Base-by-base conservation (phyloP, 2,329 filamentous ascomycete species). In the Hypoxylon sp. region DNA sequence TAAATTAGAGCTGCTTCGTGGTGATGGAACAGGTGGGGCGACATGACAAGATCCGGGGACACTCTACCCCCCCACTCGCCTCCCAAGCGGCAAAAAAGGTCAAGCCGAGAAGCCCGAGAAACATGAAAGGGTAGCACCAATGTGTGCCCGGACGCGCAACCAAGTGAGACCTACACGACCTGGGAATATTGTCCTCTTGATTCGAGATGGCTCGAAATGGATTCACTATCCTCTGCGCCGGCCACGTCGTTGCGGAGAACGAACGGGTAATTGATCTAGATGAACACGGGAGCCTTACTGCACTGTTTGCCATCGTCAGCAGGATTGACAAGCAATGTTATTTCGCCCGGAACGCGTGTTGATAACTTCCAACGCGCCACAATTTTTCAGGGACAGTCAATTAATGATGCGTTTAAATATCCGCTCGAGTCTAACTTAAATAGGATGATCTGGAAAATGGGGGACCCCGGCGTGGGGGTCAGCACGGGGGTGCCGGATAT, bases 301-400 rank as follows among this genome's bases (percentile, higher is more conserved):
- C 85, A 76, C 11, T 75, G 78, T 68, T 80, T 80, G 54, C 81
- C 82, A 1, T 11, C 79, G 70, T 84, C 82, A 22, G 83, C 76
- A 0, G 80, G 79, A 67, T 83, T 83, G 56, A 84, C 77, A 1
- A 6, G 81, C 74, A 24, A 85, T 73, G 61, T 84, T 75, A 31
- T 78, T 74, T 1, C 73, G 65, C 0, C 75, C 76, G 0, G 82
- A 79, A 13, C 73, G 57, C 0, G 77, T 78, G 52, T 79, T 22
- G 19, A 22, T 22, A 22, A 22, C 19, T 22, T 22, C 19, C 1
- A 22, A 79, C 1, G 81, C 78, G 3, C 80, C 82, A 6, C 77
- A 72, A 0, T 73, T 66, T 26, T 29, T 50, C 24, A 17, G 29
- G 24, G 11, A 26, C 22, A 13, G 29, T 50, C 5, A 22, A 22